phyloP scores from a whole-genome alignment of 1,284 basidiomycete genomes.

The Cutaneotrichosporon sp. region DNA sequence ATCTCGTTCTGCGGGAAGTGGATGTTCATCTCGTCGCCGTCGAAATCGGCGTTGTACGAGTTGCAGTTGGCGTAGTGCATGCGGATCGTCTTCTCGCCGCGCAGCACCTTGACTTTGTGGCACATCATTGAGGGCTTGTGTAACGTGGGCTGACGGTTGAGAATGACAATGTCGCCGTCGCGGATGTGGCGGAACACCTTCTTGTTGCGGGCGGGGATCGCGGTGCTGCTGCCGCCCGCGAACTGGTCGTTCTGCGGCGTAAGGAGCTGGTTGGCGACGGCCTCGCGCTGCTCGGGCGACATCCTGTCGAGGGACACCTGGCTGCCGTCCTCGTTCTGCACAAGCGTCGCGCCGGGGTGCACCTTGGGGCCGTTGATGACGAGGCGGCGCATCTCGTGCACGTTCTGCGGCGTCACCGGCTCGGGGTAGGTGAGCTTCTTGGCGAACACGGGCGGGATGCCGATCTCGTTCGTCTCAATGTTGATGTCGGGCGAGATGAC shows the following conservation, averaged over 20 bases:
- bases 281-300: slow-evolving; percentile 82
- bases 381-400: slow-evolving; percentile 82
- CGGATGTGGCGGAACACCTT: slow-evolving; percentile 95
- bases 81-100: slow-evolving; percentile 97
- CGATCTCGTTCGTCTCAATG: slow-evolving; percentile 99
- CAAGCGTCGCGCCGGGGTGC: slow-evolving; percentile 91
- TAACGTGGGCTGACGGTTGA: slow-evolving; percentile 97
- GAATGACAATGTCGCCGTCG: slow-evolving; percentile 93
- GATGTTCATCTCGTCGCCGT: slow-evolving; percentile 99
- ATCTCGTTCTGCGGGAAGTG: slow-evolving; percentile 91
- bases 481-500: slow-evolving; percentile 99
- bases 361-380: slow-evolving; percentile 89
- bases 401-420: slow-evolving; percentile 90
- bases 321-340: slow-evolving; percentile 93
- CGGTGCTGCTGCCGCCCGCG: slow-evolving; percentile 56
- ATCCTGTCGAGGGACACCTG: slow-evolving; percentile 83
- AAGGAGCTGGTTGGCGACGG: slow-evolving; percentile 94
- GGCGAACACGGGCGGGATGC: slow-evolving; percentile 96
- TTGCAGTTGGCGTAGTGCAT: slow-evolving; percentile 99
- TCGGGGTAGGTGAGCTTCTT: slow-evolving; percentile 97
- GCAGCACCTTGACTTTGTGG: slow-evolving; percentile 87
- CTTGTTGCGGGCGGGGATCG: slow-evolving; percentile 79
- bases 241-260: slow-evolving; percentile 80
- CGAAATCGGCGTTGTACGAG: slow-evolving; percentile 99
- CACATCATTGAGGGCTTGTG: slow-evolving; percentile 99